These are phyloP conservation scores for Bipolaris victoriae DNA, from an alignment of 2,329 filamentous ascomycete species.

Conservation along the genomic window DNA sequence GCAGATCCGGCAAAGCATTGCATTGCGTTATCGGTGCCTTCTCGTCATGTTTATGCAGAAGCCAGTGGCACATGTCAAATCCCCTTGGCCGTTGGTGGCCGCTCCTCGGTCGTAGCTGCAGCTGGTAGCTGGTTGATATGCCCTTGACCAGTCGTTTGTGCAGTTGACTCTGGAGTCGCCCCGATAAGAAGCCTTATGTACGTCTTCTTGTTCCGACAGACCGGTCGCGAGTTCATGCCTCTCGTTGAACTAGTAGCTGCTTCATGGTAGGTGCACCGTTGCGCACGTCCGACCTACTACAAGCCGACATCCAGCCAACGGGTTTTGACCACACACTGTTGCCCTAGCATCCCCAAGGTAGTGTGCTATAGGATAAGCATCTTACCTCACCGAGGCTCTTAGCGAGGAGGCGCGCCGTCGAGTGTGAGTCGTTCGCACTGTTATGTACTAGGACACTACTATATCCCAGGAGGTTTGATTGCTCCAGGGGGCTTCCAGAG, in stretches of 20 bases:
- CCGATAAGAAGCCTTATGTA: conserved; percentile 44
- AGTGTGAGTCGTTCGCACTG: conserved; percentile 16
- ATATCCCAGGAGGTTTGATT: conserved; percentile 31
- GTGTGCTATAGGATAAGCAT: conserved; percentile 34
- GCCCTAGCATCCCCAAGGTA: conserved; percentile 21
- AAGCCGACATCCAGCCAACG: conserved; percentile 27
- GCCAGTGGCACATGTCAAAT: conserved; percentile 20
- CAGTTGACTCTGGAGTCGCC: conserved; percentile 22
- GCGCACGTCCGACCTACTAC: conserved; percentile 26
- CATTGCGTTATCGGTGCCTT: conserved; percentile 19
- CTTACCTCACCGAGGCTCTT: conserved; percentile 28
- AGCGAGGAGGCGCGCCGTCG: conserved; percentile 25
- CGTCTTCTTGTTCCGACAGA: conserved; percentile 27
- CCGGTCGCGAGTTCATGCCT: conserved; percentile 35
- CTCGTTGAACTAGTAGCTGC: conserved; percentile 31
- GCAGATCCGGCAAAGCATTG: conserved; percentile 20
- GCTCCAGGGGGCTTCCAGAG: conserved; percentile 17
- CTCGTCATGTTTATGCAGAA: conserved; percentile 19
- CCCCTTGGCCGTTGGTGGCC: conserved; percentile 18
- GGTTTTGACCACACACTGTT: conserved; percentile 11
- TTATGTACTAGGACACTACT: conserved; percentile 25
- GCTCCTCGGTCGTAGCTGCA: conserved; percentile 21
- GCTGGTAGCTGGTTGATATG: conserved; percentile 8
- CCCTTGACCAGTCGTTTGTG: conserved; percentile 22
- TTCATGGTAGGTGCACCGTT: conserved; percentile 39